Conservation (phyloP, 768 basidiomycete species). For the Suillus subluteus region DNA sequence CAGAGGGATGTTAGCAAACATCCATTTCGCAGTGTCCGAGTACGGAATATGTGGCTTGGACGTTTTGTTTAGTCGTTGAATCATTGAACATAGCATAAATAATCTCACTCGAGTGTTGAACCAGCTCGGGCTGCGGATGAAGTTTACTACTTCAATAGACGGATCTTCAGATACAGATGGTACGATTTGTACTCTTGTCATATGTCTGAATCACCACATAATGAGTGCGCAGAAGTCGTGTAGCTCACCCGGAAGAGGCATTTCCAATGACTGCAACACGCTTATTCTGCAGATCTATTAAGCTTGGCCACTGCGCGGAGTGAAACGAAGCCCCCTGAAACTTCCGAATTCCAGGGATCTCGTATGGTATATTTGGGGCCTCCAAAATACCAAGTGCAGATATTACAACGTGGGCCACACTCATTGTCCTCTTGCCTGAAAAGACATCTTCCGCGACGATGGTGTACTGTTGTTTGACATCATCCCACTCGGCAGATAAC, state of each 20-base stretch:
- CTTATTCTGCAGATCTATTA: constrained; percentile 46
- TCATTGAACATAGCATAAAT: neutral
- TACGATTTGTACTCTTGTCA: constrained; percentile 63
- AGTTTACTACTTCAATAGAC: constrained; percentile 57
- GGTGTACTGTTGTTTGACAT: constrained; percentile 37
- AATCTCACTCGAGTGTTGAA: constrained; percentile 51
- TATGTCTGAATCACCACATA: constrained; percentile 7
- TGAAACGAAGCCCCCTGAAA: constrained; percentile 59
- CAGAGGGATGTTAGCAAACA: constrained; percentile 56
- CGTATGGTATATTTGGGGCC: constrained; percentile 42
- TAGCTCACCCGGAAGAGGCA: constrained; percentile 60
- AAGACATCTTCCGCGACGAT: constrained; percentile 35
- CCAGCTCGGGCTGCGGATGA: constrained; percentile 65
- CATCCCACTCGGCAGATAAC: constrained; percentile 49
- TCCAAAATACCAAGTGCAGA: constrained; percentile 54
- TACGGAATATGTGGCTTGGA: constrained; percentile 43
- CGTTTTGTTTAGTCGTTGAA: constrained; percentile 29
- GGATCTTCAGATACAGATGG: constrained; percentile 56
- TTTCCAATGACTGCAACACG: constrained; percentile 54
- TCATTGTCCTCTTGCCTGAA: constrained; percentile 33
- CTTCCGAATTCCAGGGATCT: constrained; percentile 36
- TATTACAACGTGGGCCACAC: constrained; percentile 50
- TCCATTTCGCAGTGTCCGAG: constrained; percentile 47
- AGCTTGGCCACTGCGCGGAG: constrained; percentile 51
- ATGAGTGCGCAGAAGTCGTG: neutral